Base-by-base conservation (phyloP, 169 alveolate genomes). In the Theileria sp. region DNA sequence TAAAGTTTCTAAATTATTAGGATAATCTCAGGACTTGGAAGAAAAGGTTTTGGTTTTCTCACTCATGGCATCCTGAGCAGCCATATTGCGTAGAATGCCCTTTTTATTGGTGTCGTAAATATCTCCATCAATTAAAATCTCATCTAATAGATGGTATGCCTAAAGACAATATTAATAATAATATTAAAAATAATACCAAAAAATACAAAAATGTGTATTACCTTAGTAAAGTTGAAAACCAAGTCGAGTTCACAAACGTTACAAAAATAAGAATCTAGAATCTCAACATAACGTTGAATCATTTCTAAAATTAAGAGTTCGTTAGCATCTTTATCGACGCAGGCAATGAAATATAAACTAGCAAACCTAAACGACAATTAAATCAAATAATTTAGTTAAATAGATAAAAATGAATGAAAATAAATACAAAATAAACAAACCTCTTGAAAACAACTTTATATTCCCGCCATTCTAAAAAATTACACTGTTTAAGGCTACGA, bases 171-270 rank as follows among this genome's bases (percentile, higher is more conserved):
- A 32, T 32, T 32, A 32, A 32, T 32, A 32, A 3, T 32, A 32
- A 3, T 3, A 32, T 32, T 32, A 32, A 32, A 32, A 32, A 32
- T n/a, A n/a, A n/a, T n/a, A 32, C 1, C 5, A 32, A 32, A 32
- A 32, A 32, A 78, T 51, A 54, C 10, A 5, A 34, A 15, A 3
- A 26, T n/a, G 8, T 1, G 17, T 51, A 56, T 12, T 69, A 93
- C 97, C 92, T 96, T 97, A 91, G 97, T 99, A 75, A 97, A 98
- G 86, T 98, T 98, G 94, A 98, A 98, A 56, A 98, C 98, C 80
- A 98, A 87, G 84, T 98, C 99, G 80, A 98, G 92, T 88, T 98
- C 99, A 86, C 99, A 98, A 23, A 98, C 99, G 83, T 97, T 97
- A 21, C 99, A 98, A 87, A 98, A 98, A 87, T 98, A 97, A 66